Evolutionary conservation across 2,329 filamentous ascomycete species (phyloP).

Genomic region (Colletotrichum echinochloae): DNA sequence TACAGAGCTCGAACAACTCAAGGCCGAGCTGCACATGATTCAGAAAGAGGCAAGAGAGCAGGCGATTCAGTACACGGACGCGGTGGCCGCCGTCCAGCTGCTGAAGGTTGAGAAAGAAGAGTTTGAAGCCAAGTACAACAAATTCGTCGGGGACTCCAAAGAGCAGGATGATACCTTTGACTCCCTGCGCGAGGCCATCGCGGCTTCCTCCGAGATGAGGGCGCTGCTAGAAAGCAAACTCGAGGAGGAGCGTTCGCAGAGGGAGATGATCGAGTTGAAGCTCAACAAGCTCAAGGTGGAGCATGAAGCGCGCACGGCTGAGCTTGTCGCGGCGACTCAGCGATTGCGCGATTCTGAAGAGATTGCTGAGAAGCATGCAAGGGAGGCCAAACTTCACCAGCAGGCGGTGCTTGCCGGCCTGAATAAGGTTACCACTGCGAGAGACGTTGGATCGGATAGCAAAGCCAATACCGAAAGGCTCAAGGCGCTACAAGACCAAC

Average conservation of each 20-base stretch:
- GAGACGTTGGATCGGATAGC: slow-evolving; percentile 60
- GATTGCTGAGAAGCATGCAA: slow-evolving; percentile 85
- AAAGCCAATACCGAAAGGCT: slow-evolving; percentile 74
- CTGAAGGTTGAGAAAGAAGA: slow-evolving; percentile 90
- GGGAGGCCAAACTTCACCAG: slow-evolving; percentile 88
- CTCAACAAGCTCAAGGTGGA: slow-evolving; percentile 82
- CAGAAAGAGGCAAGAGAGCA: slow-evolving; percentile 86
- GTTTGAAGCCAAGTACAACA: slow-evolving; percentile 75
- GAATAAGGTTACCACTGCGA: slow-evolving; percentile 74
- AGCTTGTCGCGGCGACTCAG: slow-evolving; percentile 80
- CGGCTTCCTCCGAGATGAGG: slow-evolving; percentile 82
- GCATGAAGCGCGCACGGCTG: slow-evolving; percentile 82
- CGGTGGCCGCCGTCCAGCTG: slow-evolving; percentile 78
- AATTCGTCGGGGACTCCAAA: slow-evolving; percentile 73
- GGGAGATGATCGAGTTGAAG: slow-evolving; percentile 82
- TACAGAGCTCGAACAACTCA: slow-evolving; percentile 85
- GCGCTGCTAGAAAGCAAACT: slow-evolving; percentile 82
- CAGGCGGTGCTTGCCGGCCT: slow-evolving; percentile 85
- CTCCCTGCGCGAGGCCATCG: slow-evolving; percentile 81
- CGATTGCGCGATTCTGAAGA: slow-evolving; percentile 89
- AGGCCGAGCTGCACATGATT: slow-evolving; percentile 84
- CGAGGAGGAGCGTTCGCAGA: slow-evolving; percentile 81
- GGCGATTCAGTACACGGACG: slow-evolving; percentile 80
- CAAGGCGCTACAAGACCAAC: slow-evolving; percentile 80
- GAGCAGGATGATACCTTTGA: slow-evolving; percentile 79